Evolutionary conservation across 257 asterid species (phyloP), one percentile per base, ranked within the genome.

Genomic region (Nicotiana paniculata): DNA sequence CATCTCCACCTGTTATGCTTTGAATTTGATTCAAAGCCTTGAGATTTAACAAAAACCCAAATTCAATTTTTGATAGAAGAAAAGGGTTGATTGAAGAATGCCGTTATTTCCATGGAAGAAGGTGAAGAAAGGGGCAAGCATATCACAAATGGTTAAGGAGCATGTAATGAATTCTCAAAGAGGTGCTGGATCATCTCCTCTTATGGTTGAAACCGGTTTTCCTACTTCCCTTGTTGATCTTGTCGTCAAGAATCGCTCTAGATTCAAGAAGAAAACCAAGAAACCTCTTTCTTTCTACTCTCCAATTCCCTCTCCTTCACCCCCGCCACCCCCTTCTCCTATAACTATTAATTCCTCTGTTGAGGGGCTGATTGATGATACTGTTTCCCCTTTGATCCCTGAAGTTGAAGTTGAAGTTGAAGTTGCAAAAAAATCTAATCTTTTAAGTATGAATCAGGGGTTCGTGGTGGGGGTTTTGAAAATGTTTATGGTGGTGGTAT

Each of bases 171-270:
- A 87, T 77, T 93, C 30, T 84, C 93, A 93, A 17, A 82, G 53
- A 53, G 94, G 90, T 43, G 12, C 51, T 43, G 51, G 12, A 43
- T 43, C 51, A 2, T 93, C 96, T 21, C 90, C 93, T 6, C 96
- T 93, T 24, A 90, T 91, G 35, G 97, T 95, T 35, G 93, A 90
- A 74, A 92, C 98, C 10, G 97, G 98, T 2, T 95, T 95, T 69
- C 97, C 99, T 0, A 90, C 99, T 6, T 93, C 98, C 28, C 88
- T 95, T 48, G 88, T 95, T 30, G 99, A 95, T 88, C 91, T 93
- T 11, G 88, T 92, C 84, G 92, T 93, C 70, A 95, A 92, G 80
- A 90, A 95, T 72, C 93, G 91, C 6, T 90, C 88, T 11, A 93
- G 92, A 62, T 82, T 92, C 89, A 92, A 83, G 81, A 90, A 81